These are phyloP conservation scores for Candida schatavii DNA, from an alignment of 805 yeast genomes.

Conservation along the genomic window DNA sequence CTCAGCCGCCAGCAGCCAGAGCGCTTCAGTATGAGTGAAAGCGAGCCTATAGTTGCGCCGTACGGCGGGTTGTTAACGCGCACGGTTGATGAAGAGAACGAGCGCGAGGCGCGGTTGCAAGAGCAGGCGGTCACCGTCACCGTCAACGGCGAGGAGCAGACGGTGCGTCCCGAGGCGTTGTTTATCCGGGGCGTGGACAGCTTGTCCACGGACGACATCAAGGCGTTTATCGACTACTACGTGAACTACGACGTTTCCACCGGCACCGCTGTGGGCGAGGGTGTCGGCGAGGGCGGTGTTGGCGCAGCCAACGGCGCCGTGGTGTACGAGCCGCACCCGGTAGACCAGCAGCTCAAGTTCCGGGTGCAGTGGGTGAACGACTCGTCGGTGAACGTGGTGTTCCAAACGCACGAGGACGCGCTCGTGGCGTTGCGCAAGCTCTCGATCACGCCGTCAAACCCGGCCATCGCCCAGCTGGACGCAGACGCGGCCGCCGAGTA, in stretches of 20 bases:
- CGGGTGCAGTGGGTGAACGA: conserved; percentile 69
- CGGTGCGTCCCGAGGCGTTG: conserved; percentile 46
- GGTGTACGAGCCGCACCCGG: conserved; percentile 22
- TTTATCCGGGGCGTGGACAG: conserved; percentile 61
- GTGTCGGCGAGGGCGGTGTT: conserved; percentile 4
- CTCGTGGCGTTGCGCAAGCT: conserved; percentile 33
- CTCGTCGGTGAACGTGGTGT: conserved; percentile 52
- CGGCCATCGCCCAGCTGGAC: conserved; percentile 10
- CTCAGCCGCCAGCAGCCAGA: conserved; percentile 15
- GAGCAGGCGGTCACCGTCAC: conserved; percentile 31
- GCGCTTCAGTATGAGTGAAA: conserved; percentile 9
- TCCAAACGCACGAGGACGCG: conserved; percentile 43
- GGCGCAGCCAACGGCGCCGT: conserved; percentile 13
- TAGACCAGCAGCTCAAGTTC: conserved; percentile 33
- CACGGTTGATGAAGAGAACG: conserved; percentile 37
- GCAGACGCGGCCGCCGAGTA: conserved; percentile 11
- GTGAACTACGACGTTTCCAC: conserved; percentile 26
- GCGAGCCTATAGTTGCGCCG: conserved; percentile 32
- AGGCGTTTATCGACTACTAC: conserved; percentile 50
- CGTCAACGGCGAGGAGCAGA: conserved; percentile 29
- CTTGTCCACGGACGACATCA: conserved; percentile 58
- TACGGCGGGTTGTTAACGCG: conserved; percentile 43
- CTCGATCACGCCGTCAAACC: conserved; percentile 21
- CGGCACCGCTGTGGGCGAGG: conserved; percentile 4
- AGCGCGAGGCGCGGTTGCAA: conserved; percentile 25